Percentiles rank a stretch among this genome's conserved stretches.
Conservation (phyloP, 2,329 filamentous ascomycete species). For the Penicillium sp. region DNA sequence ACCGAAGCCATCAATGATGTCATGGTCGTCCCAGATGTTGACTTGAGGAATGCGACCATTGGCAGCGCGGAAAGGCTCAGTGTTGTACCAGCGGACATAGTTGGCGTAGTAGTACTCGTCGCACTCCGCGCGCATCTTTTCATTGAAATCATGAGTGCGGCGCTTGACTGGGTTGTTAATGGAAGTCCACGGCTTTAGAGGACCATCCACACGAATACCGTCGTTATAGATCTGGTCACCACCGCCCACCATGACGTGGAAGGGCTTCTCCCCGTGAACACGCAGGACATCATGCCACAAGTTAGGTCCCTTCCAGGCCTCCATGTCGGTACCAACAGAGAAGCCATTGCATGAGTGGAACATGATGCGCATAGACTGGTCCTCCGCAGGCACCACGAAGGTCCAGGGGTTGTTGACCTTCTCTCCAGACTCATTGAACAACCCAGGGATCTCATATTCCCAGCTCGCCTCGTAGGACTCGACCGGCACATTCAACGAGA, state of each 20-base stretch:
- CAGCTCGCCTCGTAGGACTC: slow-evolving; percentile 72
- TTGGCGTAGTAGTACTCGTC: slow-evolving; percentile 65
- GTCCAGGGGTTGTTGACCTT: slow-evolving; percentile 54
- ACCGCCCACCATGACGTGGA: slow-evolving; percentile 77
- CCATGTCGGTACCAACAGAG: slow-evolving; percentile 64
- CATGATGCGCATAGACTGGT: slow-evolving; percentile 69
- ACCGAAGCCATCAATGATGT: slow-evolving; percentile 68
- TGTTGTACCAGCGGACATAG: slow-evolving; percentile 68
- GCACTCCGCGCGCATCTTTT: slow-evolving; percentile 60
- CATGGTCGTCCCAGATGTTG: slow-evolving; percentile 67
- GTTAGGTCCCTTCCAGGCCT: slow-evolving; percentile 61
- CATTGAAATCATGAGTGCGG: slow-evolving; percentile 63
- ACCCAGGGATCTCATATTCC: slow-evolving; percentile 71
- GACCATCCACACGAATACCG: slow-evolving; percentile 80
- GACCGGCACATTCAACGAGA: slow-evolving; percentile 62
- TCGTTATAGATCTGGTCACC: slow-evolving; percentile 83
- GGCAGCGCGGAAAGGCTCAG: slow-evolving; percentile 59
- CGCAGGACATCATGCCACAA: slow-evolving; percentile 67
- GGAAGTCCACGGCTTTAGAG: slow-evolving; percentile 66
- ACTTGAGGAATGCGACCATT: slow-evolving; percentile 65
- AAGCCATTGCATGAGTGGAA: slow-evolving; percentile 71
- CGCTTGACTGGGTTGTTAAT: slow-evolving; percentile 63
- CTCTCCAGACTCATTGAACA: slow-evolving; percentile 61
- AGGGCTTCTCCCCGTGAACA: slow-evolving; percentile 59
- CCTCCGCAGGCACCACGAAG: slow-evolving; percentile 59